Evolutionary conservation across 192 early-diverging fungal genomes (phyloP), one percentile per base, ranked within the genome.

Genomic region (Coemansia erecta): DNA sequence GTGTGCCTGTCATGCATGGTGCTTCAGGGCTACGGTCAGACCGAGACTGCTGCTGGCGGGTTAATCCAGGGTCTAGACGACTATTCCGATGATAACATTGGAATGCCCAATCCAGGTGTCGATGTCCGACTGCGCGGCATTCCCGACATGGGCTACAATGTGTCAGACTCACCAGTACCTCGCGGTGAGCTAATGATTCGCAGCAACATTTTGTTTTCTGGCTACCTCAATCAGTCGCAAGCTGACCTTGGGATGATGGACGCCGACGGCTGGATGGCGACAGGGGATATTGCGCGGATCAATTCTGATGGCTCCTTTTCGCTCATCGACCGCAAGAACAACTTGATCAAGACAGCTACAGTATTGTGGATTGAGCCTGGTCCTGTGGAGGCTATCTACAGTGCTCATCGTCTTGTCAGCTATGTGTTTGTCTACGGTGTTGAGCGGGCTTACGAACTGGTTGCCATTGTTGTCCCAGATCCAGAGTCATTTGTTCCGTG

Each of bases 361-460:
- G 92, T 92, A 37, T 86, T 88, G 68, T 96, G 90, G 70, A 81
- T 98, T 60, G 89, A 92, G 7, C 90, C 91, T 9, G 94, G 95
- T 60, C 87, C 89, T 70, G 78, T 95, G 45, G 93, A 97, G 66
- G 59, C 64, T 17, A 75, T 86, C 17, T 89, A 90, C 66, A 58
- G 66, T 17, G 85, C 86, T 67, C 81, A 87, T 61, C 71, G 66
- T 31, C 68, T 96, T 45, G 83, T 97, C 10, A 82, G 89, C 4
- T 90, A 94, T 69, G 66, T 89, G 18, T 97, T 86, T 71, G 86
- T 97, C 6, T 87, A 97, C 75, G 97, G 94, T 24, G 87, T 93
- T 57, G 85, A 85, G 10, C 70, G 90, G 26, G 85, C 91, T 72
- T 73, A 82, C 17, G 83, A 87, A 18, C 63, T 95, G 26, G 90